Percentiles rank a stretch among this genome's conserved stretches.
These are phyloP conservation scores for Trypanosoma cruzi DNA, from an alignment of 208 protist genomes.

Conservation along the genomic window DNA sequence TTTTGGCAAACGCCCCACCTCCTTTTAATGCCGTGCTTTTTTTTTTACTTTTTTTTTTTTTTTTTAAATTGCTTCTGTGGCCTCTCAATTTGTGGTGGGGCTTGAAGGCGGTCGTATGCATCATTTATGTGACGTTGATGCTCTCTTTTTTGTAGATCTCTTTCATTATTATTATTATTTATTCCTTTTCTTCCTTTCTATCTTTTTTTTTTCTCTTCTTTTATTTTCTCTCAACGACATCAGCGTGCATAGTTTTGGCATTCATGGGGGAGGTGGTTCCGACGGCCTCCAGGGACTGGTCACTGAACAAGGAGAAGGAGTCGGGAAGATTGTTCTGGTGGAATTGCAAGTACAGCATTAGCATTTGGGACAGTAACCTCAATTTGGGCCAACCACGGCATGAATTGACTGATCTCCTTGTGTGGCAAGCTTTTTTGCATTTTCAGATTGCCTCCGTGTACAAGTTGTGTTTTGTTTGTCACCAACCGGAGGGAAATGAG, in stretches of 20 bases:
- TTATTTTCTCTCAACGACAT: not conserved
- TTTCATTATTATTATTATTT: not conserved
- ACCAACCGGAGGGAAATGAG: slow-evolving; percentile 54
- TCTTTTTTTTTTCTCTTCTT: slow-evolving; percentile 17
- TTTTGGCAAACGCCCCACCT: too few relatives aligned
- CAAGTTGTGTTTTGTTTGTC: slow-evolving; percentile 72
- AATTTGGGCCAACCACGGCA: slow-evolving; percentile 33
- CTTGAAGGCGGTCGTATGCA: too few relatives aligned
- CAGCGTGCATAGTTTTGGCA: not conserved
- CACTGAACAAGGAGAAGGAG: slow-evolving; percentile 56
- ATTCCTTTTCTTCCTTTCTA: slow-evolving; percentile 26
- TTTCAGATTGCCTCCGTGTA: slow-evolving; percentile 62
- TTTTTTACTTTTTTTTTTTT: slow-evolving; percentile 19
- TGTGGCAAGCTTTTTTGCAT: slow-evolving; percentile 69
- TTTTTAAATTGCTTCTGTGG: slow-evolving; percentile 17
- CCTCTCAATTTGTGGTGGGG: too few relatives aligned
- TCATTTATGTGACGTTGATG: too few relatives aligned
- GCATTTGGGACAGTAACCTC: slow-evolving; percentile 61
- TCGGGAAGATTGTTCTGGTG: slow-evolving; percentile 68
- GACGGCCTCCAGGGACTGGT: slow-evolving; percentile 72
- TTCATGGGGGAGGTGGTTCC: slow-evolving; percentile 36
- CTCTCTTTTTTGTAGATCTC: slow-evolving; percentile 10
- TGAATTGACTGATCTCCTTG: slow-evolving; percentile 42
- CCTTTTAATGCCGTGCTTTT: too few relatives aligned
- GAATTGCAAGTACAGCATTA: slow-evolving; percentile 76